A percentile compares a stretch with the other conserved stretches of the same genome.
Evolutionary conservation across 164 flowering plant species (phyloP).

Genomic region (Pachysandra terminalis): DNA sequence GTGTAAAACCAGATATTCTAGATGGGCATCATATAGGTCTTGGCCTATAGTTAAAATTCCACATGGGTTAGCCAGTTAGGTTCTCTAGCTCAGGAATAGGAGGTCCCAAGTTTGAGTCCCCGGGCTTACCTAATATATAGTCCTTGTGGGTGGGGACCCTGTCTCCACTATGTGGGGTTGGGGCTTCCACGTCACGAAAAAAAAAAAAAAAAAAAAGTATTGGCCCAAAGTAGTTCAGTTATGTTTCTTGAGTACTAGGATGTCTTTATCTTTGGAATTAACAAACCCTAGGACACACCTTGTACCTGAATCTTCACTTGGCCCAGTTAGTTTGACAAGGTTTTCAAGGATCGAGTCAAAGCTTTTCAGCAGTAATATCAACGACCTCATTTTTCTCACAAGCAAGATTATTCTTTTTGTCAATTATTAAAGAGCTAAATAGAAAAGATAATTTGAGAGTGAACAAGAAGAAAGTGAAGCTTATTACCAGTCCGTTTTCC

Average conservation of each 20-base stretch:
- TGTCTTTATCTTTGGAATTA: no score
- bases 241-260: no score
- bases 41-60: no score
- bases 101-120: no score
- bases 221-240: no score
- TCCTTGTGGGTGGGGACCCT: no score
- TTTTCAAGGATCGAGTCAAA: neutral
- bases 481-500: constrained; percentile 79
- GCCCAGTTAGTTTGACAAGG: neutral
- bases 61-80: no score
- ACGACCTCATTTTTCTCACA: neutral
- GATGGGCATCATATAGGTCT: neutral
- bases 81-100: no score
- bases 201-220: no score
- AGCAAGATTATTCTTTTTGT: neutral
- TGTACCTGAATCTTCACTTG: neutral
- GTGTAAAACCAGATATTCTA: neutral
- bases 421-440: neutral
- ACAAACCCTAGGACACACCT: neutral
- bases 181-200: no score
- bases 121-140: no score
- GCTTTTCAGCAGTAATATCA: neutral
- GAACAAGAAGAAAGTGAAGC: neutral
- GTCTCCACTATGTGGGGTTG: no score
- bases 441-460: neutral